Percentiles rank a stretch among this genome's conserved stretches.
These are phyloP conservation scores for Micractinium sp. DNA, from an alignment of 139 green algal genomes.

Conservation along the genomic window DNA sequence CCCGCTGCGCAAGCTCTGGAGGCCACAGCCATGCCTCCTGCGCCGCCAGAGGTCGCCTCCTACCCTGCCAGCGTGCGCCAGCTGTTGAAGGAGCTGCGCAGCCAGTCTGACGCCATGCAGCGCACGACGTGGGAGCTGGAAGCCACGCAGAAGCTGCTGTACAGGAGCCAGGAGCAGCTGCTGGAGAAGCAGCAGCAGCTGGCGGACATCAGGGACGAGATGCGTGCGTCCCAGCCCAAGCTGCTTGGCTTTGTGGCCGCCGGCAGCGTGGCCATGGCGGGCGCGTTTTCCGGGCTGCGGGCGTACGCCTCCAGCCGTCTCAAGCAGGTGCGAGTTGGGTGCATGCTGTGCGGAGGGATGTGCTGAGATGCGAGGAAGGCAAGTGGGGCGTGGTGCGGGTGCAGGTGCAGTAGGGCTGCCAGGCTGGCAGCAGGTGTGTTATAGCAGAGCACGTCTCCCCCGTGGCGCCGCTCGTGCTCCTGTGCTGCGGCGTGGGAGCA, in stretches of 20 bases:
- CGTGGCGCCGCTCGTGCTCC: too few relatives aligned
- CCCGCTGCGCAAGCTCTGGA: too few relatives aligned
- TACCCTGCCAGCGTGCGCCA: background rate
- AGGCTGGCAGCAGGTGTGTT: too few relatives aligned
- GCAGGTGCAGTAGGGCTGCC: too few relatives aligned
- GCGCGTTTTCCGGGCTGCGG: background rate
- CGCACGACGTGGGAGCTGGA: constrained; percentile 16
- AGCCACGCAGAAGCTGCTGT: constrained; percentile 12
- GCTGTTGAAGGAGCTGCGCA: constrained; percentile 9
- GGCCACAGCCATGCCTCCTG: too few relatives aligned
- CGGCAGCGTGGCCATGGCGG: background rate
- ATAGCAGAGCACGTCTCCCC: too few relatives aligned
- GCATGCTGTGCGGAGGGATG: too few relatives aligned
- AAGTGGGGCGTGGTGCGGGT: too few relatives aligned
- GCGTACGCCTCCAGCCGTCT: background rate
- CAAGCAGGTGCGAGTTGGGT: too few relatives aligned
- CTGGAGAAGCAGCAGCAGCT: background rate
- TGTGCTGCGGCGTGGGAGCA: too few relatives aligned
- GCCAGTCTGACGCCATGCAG: background rate
- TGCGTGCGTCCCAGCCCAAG: background rate
- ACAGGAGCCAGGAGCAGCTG: background rate
- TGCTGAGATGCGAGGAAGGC: too few relatives aligned
- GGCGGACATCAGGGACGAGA: background rate
- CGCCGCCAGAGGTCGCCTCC: too few relatives aligned
- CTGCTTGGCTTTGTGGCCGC: background rate